A percentile compares a stretch with the other conserved stretches of the same genome.
These are phyloP conservation scores for Hondaea fermentalgiana DNA, from an alignment of 108 stramenopile species.

Conservation along the genomic window DNA sequence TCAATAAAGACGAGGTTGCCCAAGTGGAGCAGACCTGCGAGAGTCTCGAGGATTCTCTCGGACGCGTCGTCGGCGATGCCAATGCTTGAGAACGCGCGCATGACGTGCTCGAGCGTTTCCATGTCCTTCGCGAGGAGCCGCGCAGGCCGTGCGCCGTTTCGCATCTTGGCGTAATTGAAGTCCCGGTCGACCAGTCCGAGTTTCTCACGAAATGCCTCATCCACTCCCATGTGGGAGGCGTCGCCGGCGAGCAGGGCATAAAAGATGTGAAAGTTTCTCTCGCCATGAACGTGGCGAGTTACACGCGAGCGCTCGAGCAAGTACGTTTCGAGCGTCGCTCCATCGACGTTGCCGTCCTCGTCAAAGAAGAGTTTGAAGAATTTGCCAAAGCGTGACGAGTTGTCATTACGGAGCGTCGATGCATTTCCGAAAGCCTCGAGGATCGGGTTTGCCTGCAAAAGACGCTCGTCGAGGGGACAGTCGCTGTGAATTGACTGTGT, in stretches of 20 bases:
- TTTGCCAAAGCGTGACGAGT: constrained; percentile 27
- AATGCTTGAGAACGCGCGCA: background rate
- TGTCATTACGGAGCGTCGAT: constrained; percentile 29
- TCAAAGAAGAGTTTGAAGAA: constrained; percentile 19
- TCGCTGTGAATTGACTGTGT: too few species aligned
- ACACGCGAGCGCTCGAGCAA: constrained; percentile 58
- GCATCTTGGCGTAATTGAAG: too few species aligned
- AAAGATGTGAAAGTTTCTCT: constrained; percentile 59
- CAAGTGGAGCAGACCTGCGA: constrained; percentile 78
- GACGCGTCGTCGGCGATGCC: constrained; percentile 50
- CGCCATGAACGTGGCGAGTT: constrained; percentile 27
- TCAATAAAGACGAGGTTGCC: constrained; percentile 70
- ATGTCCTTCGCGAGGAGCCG: background rate
- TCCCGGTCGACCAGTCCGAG: too few species aligned
- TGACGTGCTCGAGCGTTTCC: background rate
- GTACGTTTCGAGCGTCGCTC: constrained; percentile 22
- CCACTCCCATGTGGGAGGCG: too few species aligned
- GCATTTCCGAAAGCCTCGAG: constrained; percentile 42
- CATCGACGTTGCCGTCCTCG: background rate
- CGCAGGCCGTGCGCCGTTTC: too few species aligned
- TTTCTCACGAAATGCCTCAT: too few species aligned
- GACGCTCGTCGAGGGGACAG: constrained; percentile 13
- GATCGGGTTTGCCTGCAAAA: constrained; percentile 33
- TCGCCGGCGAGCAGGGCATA: constrained; percentile 34
- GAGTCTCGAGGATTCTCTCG: constrained; percentile 55